Evolutionary conservation across 2,329 filamentous ascomycete species (phyloP).

Genomic region (Akanthomyces muscarius): DNA sequence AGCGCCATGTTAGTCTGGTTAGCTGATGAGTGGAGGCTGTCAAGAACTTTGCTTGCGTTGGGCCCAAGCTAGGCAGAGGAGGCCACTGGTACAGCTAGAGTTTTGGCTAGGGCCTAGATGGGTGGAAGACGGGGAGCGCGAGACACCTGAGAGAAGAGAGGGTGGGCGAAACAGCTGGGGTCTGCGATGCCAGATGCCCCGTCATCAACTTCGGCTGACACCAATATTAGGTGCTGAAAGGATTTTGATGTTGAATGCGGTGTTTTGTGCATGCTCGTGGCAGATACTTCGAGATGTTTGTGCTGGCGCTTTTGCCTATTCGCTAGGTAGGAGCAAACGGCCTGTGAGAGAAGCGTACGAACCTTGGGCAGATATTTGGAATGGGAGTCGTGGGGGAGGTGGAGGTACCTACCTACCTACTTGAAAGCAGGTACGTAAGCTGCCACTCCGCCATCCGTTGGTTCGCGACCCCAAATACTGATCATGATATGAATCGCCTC

Average conservation of each 20-base stretch:
- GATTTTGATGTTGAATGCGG: not conserved
- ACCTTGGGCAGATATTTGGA: no score
- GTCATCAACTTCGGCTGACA: no score
- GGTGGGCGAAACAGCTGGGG: not conserved
- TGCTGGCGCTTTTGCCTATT: no score
- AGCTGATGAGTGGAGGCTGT: not conserved
- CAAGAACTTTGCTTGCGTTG: not conserved
- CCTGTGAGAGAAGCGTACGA: no score
- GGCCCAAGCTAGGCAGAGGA: not conserved
- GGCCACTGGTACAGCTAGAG: no score
- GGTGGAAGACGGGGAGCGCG: not conserved
- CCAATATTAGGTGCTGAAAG: not conserved
- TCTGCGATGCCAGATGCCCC: not conserved
- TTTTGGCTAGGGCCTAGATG: not conserved
- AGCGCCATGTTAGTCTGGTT: not conserved
- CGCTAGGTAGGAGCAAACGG: no score
- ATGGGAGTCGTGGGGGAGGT: no score
- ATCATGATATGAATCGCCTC: not conserved
- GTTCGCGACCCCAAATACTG: not conserved
- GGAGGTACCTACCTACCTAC: no score
- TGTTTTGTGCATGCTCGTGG: no score
- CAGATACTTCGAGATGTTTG: no score
- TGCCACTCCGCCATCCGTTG: not conserved
- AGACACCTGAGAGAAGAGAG: not conserved
- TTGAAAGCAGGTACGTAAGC: not conserved